Conservation (phyloP, 176 grass and related monocot species). For the Musa itinerans region DNA sequence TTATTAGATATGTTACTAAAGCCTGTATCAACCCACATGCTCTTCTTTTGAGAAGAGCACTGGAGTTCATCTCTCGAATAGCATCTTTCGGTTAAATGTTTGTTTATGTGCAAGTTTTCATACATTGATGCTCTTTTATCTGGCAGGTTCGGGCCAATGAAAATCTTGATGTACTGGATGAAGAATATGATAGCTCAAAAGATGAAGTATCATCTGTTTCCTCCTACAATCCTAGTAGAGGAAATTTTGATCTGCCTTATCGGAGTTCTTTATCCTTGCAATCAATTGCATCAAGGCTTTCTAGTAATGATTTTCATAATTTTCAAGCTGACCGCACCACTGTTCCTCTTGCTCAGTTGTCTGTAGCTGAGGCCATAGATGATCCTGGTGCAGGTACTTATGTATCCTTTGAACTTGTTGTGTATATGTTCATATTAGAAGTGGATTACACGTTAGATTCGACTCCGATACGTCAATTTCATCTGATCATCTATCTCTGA, state of each 20-base stretch:
- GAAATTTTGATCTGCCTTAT: constrained; percentile 48
- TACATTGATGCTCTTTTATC: constrained; percentile 18
- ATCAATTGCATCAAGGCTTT: constrained; percentile 62
- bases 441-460: too few species aligned
- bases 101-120: constrained; percentile 8
- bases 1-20: too few species aligned
- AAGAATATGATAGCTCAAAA: constrained; percentile 93
- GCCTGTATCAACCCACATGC: neutral
- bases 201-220: constrained; percentile 98
- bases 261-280: constrained; percentile 62
- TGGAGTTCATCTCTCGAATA: neutral
- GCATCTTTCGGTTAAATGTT: neutral
- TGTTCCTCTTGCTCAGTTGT: constrained; percentile 61
- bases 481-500: too few species aligned
- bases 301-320: constrained; percentile 44
- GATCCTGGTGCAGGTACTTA: constrained; percentile 60
- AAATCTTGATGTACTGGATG: constrained; percentile 59
- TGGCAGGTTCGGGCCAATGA: constrained; percentile 64
- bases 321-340: constrained; percentile 36
- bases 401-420: neutral
- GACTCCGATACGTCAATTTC: too few species aligned
- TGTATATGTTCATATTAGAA: too few species aligned
- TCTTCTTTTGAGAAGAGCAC: neutral
- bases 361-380: constrained; percentile 80
- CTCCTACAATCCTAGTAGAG: constrained; percentile 71